Percentiles rank a stretch among this genome's conserved stretches.
Evolutionary conservation across 768 basidiomycete species (phyloP).

Genomic region (Russula lepida): DNA sequence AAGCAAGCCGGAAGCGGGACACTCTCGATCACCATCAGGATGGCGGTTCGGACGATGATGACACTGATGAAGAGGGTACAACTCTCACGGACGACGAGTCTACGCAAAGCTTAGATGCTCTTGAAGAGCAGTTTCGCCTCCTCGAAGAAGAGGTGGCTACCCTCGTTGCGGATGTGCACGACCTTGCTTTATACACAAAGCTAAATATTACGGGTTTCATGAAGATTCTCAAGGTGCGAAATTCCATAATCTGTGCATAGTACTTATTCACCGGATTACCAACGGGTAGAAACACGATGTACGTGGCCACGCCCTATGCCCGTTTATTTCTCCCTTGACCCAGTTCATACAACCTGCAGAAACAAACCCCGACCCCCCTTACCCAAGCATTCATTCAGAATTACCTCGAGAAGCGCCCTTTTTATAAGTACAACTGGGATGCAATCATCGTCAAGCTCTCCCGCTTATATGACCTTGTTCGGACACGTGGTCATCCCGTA

Average conservation of each 20-base stretch:
- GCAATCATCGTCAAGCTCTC: constrained; percentile 93
- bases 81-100: constrained; percentile 33
- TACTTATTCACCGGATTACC: neutral
- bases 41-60: constrained; percentile 65
- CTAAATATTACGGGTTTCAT: constrained; percentile 98
- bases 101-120: constrained; percentile 55
- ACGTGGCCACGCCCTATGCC: constrained; percentile 22
- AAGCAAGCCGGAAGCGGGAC: constrained; percentile 33
- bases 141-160: constrained; percentile 93
- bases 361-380: constrained; percentile 79
- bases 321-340: neutral
- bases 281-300: constrained; percentile 83
- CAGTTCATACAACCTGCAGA: constrained; percentile 39
- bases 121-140: constrained; percentile 79
- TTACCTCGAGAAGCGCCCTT: constrained; percentile 89
- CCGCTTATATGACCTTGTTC: constrained; percentile 87
- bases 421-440: constrained; percentile 97
- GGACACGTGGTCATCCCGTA: constrained; percentile 90
- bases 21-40: constrained; percentile 37
- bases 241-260: constrained; percentile 11
- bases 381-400: constrained; percentile 86
- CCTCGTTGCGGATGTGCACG: constrained; percentile 88
- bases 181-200: constrained; percentile 89
- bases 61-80: constrained; percentile 40
- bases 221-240: constrained; percentile 84